Evolutionary conservation across 345 rosid genomes (phyloP).

Genomic region (Salix arbutifolia): DNA sequence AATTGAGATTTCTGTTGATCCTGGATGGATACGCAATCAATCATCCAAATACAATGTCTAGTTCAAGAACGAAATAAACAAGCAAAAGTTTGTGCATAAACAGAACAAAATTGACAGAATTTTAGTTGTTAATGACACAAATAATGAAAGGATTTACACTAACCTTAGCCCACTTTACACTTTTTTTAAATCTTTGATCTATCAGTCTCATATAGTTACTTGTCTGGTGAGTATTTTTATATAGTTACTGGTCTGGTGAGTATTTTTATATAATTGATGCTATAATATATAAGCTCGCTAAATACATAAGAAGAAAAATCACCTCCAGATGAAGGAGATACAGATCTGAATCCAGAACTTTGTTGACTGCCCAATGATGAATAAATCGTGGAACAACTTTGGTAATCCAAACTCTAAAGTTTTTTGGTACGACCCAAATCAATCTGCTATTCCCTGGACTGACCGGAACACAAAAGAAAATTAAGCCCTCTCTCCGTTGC

Average conservation of each 20-base stretch:
- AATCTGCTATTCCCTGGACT: conserved; percentile 87
- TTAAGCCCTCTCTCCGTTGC: conserved; percentile 42
- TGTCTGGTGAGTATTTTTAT: too few relatives aligned
- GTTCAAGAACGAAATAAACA: too few relatives aligned
- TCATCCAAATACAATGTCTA: background rate
- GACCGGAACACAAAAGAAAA: conserved; percentile 84
- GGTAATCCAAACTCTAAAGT: conserved; percentile 60
- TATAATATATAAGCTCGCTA: too few relatives aligned
- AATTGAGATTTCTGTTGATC: background rate
- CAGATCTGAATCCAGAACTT: conserved; percentile 82
- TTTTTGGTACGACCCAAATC: conserved; percentile 75
- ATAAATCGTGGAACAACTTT: conserved; percentile 78
- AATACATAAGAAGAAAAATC: background rate
- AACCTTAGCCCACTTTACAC: background rate
- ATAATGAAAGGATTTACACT: too few relatives aligned
- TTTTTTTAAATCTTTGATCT: too few relatives aligned
- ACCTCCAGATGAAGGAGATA: conserved; percentile 92
- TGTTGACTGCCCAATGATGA: conserved; percentile 67
- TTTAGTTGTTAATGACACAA: too few relatives aligned
- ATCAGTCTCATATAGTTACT: background rate
- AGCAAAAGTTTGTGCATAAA: too few relatives aligned
- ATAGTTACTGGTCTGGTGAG: background rate
- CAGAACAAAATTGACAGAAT: too few relatives aligned
- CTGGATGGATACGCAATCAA: background rate
- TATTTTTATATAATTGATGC: too few relatives aligned